Conservation (phyloP, 78 protist genomes). For the Mastigamoeba balamuthi region DNA sequence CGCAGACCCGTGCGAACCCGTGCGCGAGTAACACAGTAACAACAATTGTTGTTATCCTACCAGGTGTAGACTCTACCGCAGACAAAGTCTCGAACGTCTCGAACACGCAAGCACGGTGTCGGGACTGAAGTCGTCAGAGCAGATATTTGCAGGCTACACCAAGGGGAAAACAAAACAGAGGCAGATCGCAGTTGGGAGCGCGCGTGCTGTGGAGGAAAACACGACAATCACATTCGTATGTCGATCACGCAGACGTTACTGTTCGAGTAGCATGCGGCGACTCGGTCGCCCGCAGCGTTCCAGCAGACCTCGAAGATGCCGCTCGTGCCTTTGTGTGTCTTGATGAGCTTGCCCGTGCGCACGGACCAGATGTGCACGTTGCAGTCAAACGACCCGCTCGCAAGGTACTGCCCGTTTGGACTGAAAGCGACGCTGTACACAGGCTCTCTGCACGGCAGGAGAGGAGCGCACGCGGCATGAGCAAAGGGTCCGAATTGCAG, state of each 20-base stretch:
- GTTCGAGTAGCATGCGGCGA: conserved; percentile 41
- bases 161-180: too few relatives aligned
- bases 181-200: too few relatives aligned
- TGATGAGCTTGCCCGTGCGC: conserved; percentile 51
- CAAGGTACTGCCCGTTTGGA: conserved; percentile 69
- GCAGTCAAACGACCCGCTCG: conserved; percentile 69
- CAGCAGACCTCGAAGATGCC: conserved; percentile 83
- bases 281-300: conserved; percentile 51
- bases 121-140: too few relatives aligned
- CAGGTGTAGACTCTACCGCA: too few relatives aligned
- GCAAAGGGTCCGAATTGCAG: neutral
- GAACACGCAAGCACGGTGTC: too few relatives aligned
- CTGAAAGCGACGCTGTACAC: conserved; percentile 74
- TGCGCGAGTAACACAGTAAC: too few relatives aligned
- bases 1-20: too few relatives aligned
- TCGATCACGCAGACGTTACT: conserved; percentile 43
- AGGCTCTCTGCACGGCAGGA: conserved; percentile 16
- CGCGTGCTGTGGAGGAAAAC: too few relatives aligned
- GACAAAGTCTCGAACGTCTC: too few relatives aligned
- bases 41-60: too few relatives aligned
- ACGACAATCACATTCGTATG: neutral
- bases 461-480: neutral
- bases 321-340: conserved; percentile 39
- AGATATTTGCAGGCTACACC: too few relatives aligned
- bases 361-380: conserved; percentile 61